Evolutionary conservation across 2,329 filamentous ascomycete species (phyloP).

Genomic region (Fusarium sp.): DNA sequence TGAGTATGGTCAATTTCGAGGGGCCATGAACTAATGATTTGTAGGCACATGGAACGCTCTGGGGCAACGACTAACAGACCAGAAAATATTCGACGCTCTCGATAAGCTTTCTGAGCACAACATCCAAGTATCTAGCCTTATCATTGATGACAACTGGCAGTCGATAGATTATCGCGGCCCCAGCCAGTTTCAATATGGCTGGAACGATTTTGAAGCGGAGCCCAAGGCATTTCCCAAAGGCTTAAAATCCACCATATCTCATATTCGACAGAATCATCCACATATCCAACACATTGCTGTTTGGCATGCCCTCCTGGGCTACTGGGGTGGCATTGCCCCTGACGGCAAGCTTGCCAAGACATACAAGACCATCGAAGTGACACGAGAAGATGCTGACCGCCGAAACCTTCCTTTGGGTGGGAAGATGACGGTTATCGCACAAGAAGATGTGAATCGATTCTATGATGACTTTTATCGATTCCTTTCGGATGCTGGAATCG

Average conservation of each 20-base stretch:
- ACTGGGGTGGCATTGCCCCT: conserved; percentile 90
- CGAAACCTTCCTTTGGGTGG: conserved; percentile 64
- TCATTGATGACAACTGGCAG: conserved; percentile 99
- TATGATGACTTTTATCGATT: conserved; percentile 95
- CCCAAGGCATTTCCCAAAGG: conserved; percentile 81
- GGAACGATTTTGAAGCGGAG: conserved; percentile 89
- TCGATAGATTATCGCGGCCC: conserved; percentile 66
- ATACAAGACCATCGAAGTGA: conserved; percentile 77
- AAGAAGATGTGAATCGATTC: conserved; percentile 77
- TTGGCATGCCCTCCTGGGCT: conserved; percentile 90
- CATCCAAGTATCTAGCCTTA: conserved; percentile 84
- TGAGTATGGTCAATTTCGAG: background rate
- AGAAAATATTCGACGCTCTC: conserved; percentile 80
- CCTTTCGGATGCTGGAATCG: conserved; percentile 76
- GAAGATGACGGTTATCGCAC: conserved; percentile 76
- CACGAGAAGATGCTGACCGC: conserved; percentile 58
- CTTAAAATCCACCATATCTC: conserved; percentile 73
- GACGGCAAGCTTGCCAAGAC: conserved; percentile 76
- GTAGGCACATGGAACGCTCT: conserved; percentile 90
- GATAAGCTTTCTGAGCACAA: conserved; percentile 74
- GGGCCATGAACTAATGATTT: conserved; percentile 21
- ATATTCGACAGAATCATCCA: conserved; percentile 74
- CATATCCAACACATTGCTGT: conserved; percentile 86
- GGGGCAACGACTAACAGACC: conserved; percentile 82
- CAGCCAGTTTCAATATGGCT: conserved; percentile 68